Percentiles rank a stretch among this genome's conserved stretches.
Conservation (phyloP, 768 basidiomycete species). For the Nevesoporus exiguus region DNA sequence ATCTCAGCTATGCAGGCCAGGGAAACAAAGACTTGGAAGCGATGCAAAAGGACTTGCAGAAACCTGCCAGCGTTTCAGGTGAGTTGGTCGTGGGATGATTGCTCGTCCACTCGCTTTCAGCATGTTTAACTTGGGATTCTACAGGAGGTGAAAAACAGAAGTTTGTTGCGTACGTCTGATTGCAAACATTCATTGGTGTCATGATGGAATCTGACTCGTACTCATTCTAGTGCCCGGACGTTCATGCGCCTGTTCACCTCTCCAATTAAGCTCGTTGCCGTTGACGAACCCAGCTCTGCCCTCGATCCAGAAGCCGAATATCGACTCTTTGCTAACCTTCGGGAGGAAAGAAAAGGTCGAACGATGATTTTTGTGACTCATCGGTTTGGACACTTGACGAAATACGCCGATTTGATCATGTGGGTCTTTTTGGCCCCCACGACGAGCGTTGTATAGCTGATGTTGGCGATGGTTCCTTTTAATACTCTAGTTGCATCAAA, state of each 20-base stretch:
- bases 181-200: not conserved
- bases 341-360: constrained; percentile 27
- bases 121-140: not conserved
- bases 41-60: constrained; percentile 20
- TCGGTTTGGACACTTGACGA: constrained; percentile 38
- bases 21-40: constrained; percentile 13
- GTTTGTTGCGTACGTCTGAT: constrained; percentile 23
- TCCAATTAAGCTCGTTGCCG: constrained; percentile 29
- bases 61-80: constrained; percentile 25
- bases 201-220: not conserved
- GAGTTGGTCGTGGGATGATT: not conserved
- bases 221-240: constrained; percentile 30
- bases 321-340: constrained; percentile 30
- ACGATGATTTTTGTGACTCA: constrained; percentile 43
- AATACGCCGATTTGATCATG: constrained; percentile 37
- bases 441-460: too few relatives aligned
- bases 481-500: constrained; percentile 30
- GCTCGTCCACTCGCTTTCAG: not conserved
- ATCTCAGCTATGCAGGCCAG: constrained; percentile 25
- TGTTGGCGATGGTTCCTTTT: too few relatives aligned
- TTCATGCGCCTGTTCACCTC: constrained; percentile 39
- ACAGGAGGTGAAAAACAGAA: constrained; percentile 33
- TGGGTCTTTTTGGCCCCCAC: constrained; percentile 26
- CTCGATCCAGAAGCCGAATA: constrained; percentile 37
- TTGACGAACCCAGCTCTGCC: constrained; percentile 39